Percentiles rank a stretch among this genome's conserved stretches.
These are phyloP conservation scores for Eustoma russellianum DNA, from an alignment of 257 asterid genomes.

Conservation along the genomic window DNA sequence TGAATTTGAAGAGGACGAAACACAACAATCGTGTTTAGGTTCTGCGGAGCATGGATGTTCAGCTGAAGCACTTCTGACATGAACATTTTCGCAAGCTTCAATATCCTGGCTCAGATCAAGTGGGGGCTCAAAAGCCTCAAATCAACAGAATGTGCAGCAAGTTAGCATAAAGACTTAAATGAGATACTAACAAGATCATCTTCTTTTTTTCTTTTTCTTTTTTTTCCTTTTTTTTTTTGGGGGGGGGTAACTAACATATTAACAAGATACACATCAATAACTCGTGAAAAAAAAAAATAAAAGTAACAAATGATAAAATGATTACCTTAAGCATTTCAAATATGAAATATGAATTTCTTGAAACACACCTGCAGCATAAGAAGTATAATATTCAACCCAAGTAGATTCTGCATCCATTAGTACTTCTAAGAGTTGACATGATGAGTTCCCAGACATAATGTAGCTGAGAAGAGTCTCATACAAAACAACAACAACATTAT, in stretches of 20 bases:
- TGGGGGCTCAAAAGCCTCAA: conserved; percentile 94
- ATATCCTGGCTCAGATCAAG: conserved; percentile 64
- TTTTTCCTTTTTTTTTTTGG: too few relatives aligned
- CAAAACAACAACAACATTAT: too few relatives aligned
- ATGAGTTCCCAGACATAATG: too few relatives aligned
- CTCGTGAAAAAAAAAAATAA: neutral
- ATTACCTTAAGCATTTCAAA: conserved; percentile 97
- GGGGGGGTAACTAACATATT: too few relatives aligned
- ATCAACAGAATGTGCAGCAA: conserved; percentile 16
- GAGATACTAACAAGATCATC: neutral
- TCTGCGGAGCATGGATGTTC: conserved; percentile 26
- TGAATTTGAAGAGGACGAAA: conserved; percentile 25
- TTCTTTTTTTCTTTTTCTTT: too few relatives aligned
- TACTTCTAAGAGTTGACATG: too few relatives aligned
- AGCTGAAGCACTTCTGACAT: conserved; percentile 26
- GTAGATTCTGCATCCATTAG: too few relatives aligned
- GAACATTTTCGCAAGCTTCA: conserved; percentile 35
- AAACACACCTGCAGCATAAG: conserved; percentile 58
- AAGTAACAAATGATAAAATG: conserved; percentile 12
- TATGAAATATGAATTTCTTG: conserved; percentile 81
- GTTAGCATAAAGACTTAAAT: neutral
- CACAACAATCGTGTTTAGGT: conserved; percentile 20
- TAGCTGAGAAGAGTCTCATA: too few relatives aligned
- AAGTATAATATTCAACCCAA: too few relatives aligned
- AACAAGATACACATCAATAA: neutral